Conservation (phyloP, 148 eudicot genomes). For the Euryodendron excelsum region DNA sequence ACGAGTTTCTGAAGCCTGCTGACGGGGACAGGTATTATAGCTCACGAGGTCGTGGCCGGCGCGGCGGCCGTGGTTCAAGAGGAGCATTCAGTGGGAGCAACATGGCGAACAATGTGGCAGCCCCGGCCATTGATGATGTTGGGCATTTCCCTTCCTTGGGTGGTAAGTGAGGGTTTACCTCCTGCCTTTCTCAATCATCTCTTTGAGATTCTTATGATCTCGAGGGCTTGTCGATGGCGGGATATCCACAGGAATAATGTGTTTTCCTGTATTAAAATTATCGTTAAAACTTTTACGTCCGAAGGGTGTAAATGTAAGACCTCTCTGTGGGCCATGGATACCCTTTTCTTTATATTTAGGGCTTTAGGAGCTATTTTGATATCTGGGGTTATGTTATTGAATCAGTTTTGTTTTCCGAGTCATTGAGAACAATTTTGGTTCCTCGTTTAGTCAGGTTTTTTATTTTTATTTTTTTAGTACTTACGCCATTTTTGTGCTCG, state of each 20-base stretch:
- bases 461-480: not conserved
- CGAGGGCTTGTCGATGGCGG: conserved; percentile 12
- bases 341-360: conserved; percentile 7
- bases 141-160: conserved; percentile 51
- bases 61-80: conserved; percentile 47
- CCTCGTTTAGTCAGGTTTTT: not conserved
- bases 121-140: conserved; percentile 49
- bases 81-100: conserved; percentile 41
- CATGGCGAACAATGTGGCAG: conserved; percentile 24
- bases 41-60: conserved; percentile 53
- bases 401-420: conserved; percentile 16
- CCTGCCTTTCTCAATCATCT: conserved; percentile 8
- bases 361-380: not conserved
- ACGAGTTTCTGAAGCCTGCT: conserved; percentile 56
- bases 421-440: conserved; percentile 13
- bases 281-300: not conserved
- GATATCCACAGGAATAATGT: conserved; percentile 29
- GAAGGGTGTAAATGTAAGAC: conserved; percentile 38
- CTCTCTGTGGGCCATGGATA: conserved; percentile 12
- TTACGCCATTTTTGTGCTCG: not conserved
- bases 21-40: conserved; percentile 45
- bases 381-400: conserved; percentile 10
- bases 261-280: conserved; percentile 26
- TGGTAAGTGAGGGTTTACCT: conserved; percentile 32
- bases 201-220: conserved; percentile 17